A percentile compares a stretch with the other conserved stretches of the same genome.
Conservation (phyloP, 768 basidiomycete genomes). For the Roridomyces roridus region DNA sequence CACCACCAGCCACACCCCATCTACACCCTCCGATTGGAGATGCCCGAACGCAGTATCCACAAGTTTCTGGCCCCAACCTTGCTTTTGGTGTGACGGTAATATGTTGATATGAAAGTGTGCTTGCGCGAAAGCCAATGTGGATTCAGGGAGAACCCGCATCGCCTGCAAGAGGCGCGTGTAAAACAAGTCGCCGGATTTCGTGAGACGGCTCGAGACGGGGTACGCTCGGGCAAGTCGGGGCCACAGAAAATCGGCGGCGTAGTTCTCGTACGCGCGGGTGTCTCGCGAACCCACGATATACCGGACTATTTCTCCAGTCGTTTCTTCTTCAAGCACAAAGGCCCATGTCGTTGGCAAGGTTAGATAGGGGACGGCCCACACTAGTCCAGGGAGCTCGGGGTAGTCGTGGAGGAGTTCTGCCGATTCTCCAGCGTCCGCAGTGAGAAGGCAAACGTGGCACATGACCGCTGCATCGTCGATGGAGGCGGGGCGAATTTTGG, state of each 20-base stretch:
- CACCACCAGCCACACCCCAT: conserved; percentile 73
- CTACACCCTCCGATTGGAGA: conserved; percentile 54
- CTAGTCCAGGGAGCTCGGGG: conserved; percentile 71
- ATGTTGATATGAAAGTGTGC: conserved; percentile 83
- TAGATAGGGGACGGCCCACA: conserved; percentile 79
- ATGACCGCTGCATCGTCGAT: conserved; percentile 60
- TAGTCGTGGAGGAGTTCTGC: conserved; percentile 67
- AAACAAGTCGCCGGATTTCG: conserved; percentile 47
- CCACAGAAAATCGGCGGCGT: conserved; percentile 66
- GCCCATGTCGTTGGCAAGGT: conserved; percentile 69
- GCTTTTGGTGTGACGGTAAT: conserved; percentile 65
- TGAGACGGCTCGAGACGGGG: conserved; percentile 34
- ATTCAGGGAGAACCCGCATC: conserved; percentile 52
- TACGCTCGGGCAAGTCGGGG: conserved; percentile 63
- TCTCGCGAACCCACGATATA: conserved; percentile 74
- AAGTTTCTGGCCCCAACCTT: conserved; percentile 72
- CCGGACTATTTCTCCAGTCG: conserved; percentile 61
- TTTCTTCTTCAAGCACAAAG: conserved; percentile 71
- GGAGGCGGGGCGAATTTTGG: conserved; percentile 62
- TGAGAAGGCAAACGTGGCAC: conserved; percentile 76
- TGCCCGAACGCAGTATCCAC: conserved; percentile 60
- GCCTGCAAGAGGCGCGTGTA: conserved; percentile 48
- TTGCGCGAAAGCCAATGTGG: conserved; percentile 64
- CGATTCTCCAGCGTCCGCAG: conserved; percentile 71
- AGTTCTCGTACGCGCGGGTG: conserved; percentile 66